Percentiles rank a stretch among this genome's conserved stretches.
Conservation (phyloP, 495 filamentous ascomycete genomes). For the Neohortaea acidophila region DNA sequence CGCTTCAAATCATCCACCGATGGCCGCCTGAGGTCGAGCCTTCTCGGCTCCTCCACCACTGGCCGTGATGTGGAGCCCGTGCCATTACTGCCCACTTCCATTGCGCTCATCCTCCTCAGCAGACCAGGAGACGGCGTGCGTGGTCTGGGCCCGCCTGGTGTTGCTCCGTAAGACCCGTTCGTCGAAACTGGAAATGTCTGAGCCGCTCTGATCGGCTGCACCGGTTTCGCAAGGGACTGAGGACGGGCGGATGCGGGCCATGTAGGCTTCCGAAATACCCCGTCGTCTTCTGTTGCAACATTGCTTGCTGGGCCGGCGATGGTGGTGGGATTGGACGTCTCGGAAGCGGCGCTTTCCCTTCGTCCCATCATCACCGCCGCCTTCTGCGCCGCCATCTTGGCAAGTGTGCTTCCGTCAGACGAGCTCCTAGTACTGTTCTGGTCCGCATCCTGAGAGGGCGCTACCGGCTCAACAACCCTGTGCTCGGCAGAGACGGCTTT, state of each 20-base stretch:
- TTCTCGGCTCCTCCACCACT: slow-evolving; percentile 12
- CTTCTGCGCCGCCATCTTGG: slow-evolving; percentile 7
- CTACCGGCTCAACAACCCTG: neutral
- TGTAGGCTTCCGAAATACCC: slow-evolving; percentile 21
- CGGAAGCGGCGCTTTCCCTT: neutral
- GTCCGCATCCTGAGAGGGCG: neutral
- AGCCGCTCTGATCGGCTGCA: neutral
- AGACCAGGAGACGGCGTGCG: slow-evolving; percentile 22
- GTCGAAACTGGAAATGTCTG: neutral
- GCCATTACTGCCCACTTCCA: slow-evolving; percentile 2
- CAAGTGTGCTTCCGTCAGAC: slow-evolving; percentile 4
- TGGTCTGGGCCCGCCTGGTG: slow-evolving; percentile 13
- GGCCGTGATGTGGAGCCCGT: slow-evolving; percentile 1
- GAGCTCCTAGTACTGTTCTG: slow-evolving; percentile 4
- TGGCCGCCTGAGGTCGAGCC: slow-evolving; percentile 22
- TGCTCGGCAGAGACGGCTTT: slow-evolving; percentile 27
- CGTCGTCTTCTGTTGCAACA: neutral
- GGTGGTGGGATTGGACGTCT: neutral
- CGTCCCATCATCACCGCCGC: neutral
- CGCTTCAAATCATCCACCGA: slow-evolving; percentile 27
- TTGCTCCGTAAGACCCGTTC: neutral
- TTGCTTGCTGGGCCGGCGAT: slow-evolving; percentile 1
- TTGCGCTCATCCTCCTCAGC: slow-evolving; percentile 20
- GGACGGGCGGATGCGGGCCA: slow-evolving; percentile 21
- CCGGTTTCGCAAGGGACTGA: slow-evolving; percentile 10